Conservation (phyloP, 1,284 basidiomycete species). For the Irpex sp. region DNA sequence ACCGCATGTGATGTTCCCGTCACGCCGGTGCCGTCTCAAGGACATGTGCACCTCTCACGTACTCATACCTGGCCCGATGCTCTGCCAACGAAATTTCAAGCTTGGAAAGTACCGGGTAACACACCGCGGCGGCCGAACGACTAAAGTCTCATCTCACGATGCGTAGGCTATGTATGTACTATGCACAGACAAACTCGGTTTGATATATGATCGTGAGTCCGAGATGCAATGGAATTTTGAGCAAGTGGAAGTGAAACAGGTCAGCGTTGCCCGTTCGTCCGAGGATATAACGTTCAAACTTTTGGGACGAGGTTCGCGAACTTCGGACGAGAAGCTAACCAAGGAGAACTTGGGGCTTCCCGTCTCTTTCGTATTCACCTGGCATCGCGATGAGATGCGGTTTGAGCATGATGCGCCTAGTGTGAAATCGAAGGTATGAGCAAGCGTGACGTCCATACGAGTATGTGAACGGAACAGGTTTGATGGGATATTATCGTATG, state of each 20-base stretch:
- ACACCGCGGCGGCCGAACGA: no score
- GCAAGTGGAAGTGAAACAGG: not conserved
- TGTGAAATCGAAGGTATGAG: no score
- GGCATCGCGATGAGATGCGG: no score
- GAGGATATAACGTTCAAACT: not conserved
- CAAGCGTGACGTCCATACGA: no score
- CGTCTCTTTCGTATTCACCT: not conserved
- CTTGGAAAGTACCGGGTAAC: no score
- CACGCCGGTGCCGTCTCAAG: constrained; percentile 3
- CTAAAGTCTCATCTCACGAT: not conserved
- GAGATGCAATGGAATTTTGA: no score
- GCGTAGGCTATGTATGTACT: not conserved
- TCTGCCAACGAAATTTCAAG: no score
- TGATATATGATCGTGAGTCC: not conserved
- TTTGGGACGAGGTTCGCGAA: not conserved
- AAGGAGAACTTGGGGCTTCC: not conserved
- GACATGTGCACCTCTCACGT: not conserved
- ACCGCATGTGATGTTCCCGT: constrained; percentile 11
- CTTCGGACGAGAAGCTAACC: not conserved
- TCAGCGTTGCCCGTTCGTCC: not conserved
- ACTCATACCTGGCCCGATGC: not conserved
- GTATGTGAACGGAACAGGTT: no score
- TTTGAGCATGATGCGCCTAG: no score
- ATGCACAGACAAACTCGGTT: not conserved
- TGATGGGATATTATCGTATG: no score